These are phyloP conservation scores for Pyrus bretschneideri DNA, from an alignment of 306 rosid species.

Conservation along the genomic window DNA sequence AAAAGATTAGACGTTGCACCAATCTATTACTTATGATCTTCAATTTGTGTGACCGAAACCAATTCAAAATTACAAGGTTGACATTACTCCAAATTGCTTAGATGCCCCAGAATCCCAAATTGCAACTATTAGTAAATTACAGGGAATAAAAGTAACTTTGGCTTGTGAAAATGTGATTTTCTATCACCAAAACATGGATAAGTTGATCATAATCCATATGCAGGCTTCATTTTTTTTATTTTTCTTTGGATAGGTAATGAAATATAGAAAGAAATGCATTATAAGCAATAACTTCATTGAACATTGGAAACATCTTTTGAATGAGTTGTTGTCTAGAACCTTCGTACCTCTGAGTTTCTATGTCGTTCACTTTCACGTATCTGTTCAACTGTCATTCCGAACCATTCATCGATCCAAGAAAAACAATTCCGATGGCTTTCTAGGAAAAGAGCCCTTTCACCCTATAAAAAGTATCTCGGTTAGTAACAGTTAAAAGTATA, in stretches of 20 bases:
- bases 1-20: not conserved
- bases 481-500: constrained; percentile 4
- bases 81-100: not conserved
- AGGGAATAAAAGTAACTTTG: not conserved
- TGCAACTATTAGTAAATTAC: not conserved
- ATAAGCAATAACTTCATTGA: not conserved
- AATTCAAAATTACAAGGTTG: not conserved
- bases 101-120: not conserved
- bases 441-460: constrained; percentile 38
- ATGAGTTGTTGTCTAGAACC: not conserved
- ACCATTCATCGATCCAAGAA: constrained; percentile 44
- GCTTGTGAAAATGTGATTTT: not conserved
- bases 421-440: constrained; percentile 40
- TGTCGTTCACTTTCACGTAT: constrained; percentile 27
- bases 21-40: not conserved
- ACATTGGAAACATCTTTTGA: not conserved
- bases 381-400: constrained; percentile 32
- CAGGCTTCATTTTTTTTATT: not conserved
- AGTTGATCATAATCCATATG: not conserved
- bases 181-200: not conserved
- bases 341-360: constrained; percentile 26
- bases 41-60: not conserved
- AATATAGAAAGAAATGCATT: not conserved
- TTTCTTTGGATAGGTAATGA: not conserved
- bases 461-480: constrained; percentile 6